A percentile compares a stretch with the other conserved stretches of the same genome.
These are phyloP conservation scores for Phialophora expanda DNA, from an alignment of 2,329 filamentous ascomycete species.

Conservation along the genomic window DNA sequence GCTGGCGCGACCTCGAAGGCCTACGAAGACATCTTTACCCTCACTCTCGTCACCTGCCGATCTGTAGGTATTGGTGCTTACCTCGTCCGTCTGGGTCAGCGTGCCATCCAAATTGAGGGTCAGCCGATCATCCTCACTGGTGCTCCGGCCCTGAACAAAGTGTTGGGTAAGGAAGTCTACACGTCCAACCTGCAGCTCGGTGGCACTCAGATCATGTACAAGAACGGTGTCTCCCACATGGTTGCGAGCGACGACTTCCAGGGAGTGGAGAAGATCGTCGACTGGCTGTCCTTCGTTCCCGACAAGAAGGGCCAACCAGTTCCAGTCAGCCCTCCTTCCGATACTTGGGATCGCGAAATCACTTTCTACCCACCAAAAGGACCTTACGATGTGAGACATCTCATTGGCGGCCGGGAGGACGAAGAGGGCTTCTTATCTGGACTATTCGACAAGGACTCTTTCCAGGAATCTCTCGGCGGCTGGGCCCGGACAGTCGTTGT, in stretches of 20 bases:
- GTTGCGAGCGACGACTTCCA: constrained; percentile 97
- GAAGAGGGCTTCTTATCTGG: constrained; percentile 85
- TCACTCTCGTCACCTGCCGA: constrained; percentile 95
- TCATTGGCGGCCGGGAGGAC: constrained; percentile 86
- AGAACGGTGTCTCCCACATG: constrained; percentile 99
- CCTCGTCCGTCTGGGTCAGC: constrained; percentile 95
- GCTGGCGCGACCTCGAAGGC: constrained; percentile 95
- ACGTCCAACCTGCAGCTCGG: constrained; percentile 98
- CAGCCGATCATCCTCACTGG: constrained; percentile 98
- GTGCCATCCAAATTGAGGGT: constrained; percentile 97
- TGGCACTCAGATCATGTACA: constrained; percentile 99
- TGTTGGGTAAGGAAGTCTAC: constrained; percentile 97
- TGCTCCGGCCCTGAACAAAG: constrained; percentile 96
- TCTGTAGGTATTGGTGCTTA: constrained; percentile 99
- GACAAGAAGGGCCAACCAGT: constrained; percentile 93
- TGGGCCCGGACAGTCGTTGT: constrained; percentile 98
- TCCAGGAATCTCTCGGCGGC: constrained; percentile 93
- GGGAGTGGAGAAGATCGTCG: constrained; percentile 95
- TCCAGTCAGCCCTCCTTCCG: constrained; percentile 83
- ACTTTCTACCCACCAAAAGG: constrained; percentile 80
- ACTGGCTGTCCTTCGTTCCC: constrained; percentile 97
- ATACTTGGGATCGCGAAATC: constrained; percentile 92
- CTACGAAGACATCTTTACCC: constrained; percentile 98
- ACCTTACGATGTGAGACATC: constrained; percentile 88
- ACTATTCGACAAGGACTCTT: constrained; percentile 95